Base-by-base conservation (phyloP, 208 protist genomes). In the Acanthamoeba castellanii region DNA sequence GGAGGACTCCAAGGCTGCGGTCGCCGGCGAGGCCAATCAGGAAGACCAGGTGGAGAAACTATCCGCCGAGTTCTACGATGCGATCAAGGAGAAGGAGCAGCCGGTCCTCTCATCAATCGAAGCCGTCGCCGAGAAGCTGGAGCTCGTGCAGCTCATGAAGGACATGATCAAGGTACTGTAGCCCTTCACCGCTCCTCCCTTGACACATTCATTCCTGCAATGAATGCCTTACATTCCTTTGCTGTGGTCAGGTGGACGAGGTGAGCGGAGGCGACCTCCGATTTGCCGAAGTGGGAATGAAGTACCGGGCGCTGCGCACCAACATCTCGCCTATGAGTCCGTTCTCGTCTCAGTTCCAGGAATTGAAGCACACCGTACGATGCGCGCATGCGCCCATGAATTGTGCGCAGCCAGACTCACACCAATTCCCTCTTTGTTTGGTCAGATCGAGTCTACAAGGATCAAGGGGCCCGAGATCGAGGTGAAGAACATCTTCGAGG, bases 121-220 rank as follows among this genome's bases (percentile, higher is more conserved):
- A 45, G 32, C 30, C n/a, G n/a, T 90, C n/a, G 82, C 8, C 11
- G 52, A 90, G 82, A 90, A 90, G 57, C 42, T 52, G 57, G 82
- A 90, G 27, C 82, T 90, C 0, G n/a, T 90, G 20, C 82, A 90
- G 82, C 37, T 90, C 18, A 90, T 90, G 82, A n/a, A 66, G 32
- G 82, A 90, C 37, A 66, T 90, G 82, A 27, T 90, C 9, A 90
- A 14, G 82, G 82, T 88, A 9, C 42, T 0, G 42, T 85, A 50
- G 50, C 52, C 52, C 52, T 57, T 2, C 13, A 22, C 52, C 5
- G 42, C 42, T 68, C 61, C 25, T 68, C 61, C 20, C 61, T 68
- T 68, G 3, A 2, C 8, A 18, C 20, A 22, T n/a, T 68, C 27
- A n/a, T 18, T 68, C 25, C 20, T 68, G 61, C 2, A 68, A 8